Base-by-base conservation (phyloP, 306 rosid genomes). In the Cicer arietinum region DNA sequence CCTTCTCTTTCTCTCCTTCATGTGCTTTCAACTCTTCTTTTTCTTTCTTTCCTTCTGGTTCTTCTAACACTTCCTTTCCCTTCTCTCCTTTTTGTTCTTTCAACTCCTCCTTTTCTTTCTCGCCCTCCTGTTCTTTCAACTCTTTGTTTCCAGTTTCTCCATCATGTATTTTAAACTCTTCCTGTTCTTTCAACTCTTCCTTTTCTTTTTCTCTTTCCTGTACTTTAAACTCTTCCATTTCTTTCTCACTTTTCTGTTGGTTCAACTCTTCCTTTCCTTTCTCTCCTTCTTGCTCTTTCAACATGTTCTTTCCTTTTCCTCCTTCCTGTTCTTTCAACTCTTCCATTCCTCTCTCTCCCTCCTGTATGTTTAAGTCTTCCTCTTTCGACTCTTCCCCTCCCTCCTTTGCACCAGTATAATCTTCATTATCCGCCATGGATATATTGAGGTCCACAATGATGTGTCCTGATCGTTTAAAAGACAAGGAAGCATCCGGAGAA, bases 381-480 rank as follows among this genome's bases (percentile, higher is more conserved):
- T 50, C 43, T 20, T 51, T 75, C 73, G 64, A 40, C 44, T 18
- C 85, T 77, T 68, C 82, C 20, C 61, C 76, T 74, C 73, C 85
- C 72, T 72, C 83, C 77, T 64, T 61, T 59, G 45, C 76, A 71
- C 73, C 76, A 47, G 51, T 11, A 12, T 44, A 44, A 40, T 73
- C 77, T 75, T 79, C 86, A 42, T 45, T 77, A 66, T 65, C 84
- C 1, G 56, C 56, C 8, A 40, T 53, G 53, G 84, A 77, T 52
- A 69, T 62, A 67, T 51, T 66, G 52, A 80, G 83, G 56, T 82
- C 88, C 69, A 35, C 48, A 69, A 68, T 14, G 8, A 51, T 37
- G 25, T 65, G 63, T 4, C 69, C 86, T 3, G 73, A 56, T 42
- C 10, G 81, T 18, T 69, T 66, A 10, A 74, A 75, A 50, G 78